Base-by-base conservation (phyloP, 257 asterid species). In the Nicotiana sylvestris region DNA sequence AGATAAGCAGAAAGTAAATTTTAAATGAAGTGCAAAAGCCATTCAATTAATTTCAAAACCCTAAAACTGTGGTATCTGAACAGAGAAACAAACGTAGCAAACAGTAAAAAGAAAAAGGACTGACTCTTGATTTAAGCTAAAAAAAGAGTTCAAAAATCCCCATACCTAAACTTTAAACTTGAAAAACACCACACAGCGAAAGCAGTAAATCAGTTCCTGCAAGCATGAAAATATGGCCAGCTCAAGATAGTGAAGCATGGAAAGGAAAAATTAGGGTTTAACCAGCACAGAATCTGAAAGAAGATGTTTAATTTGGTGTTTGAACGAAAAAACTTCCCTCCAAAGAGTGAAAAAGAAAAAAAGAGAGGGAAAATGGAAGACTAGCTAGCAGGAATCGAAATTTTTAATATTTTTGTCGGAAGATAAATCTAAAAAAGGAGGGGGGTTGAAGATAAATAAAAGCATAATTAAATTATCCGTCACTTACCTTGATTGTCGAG, bases 281-380 rank as follows among this genome's bases (percentile, higher is more conserved):
- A 65, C 76, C 78, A 84, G 67, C 62, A 77, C 85, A 16, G 57
- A 84, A 82, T 62, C 89, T 70, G 66, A 82, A 88, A 82, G 49
- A 55, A 11, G 77, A 33, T 70, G 49, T 74, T 17, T 16, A n/a
- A 64, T 16, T 66, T 61, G 30, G 57, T 33, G 66, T 46, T 32
- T 32, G 61, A 43, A 57, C 27, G 21, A 55, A 56, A 17, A 76
- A 58, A 35, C 89, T 92, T 92, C 95, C 93, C 97, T 88, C 93
- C 94, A 86, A 88, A 84, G 95, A 90, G 86, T 89, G 89, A 85
- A 85, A 88, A 85, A 83, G 85, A 86, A 85, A 76, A 74, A 35
- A 51, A 51, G 25, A 51, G 29, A 35, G 80, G 80, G 3, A 12
- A 89, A 86, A 89, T 86, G 86, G 87, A 85, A 87, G 86, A 83